Conservation (phyloP, 2,329 filamentous ascomycete species). For the Catunica adiposa region DNA sequence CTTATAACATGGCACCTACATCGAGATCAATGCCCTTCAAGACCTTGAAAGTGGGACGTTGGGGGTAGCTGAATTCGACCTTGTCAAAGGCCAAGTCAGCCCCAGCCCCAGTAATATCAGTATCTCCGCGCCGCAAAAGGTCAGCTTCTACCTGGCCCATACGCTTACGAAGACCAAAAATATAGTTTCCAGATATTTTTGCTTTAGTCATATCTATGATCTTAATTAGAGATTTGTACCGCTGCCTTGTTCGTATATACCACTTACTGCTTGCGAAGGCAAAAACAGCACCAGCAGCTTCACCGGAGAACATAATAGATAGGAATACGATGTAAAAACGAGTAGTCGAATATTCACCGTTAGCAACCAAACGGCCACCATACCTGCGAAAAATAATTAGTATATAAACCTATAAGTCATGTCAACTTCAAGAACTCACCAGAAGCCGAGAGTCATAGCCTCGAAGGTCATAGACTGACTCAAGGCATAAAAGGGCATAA, state of each 20-base stretch:
- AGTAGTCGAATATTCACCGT: slow-evolving; percentile 29
- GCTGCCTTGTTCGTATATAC: not conserved
- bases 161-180: slow-evolving; percentile 26
- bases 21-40: slow-evolving; percentile 25
- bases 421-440: slow-evolving; percentile 17
- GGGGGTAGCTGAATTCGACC: slow-evolving; percentile 42
- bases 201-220: slow-evolving; percentile 30
- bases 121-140: slow-evolving; percentile 13
- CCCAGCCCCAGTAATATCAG: slow-evolving; percentile 16
- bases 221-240: not conserved
- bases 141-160: slow-evolving; percentile 20
- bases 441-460: slow-evolving; percentile 25
- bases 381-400: slow-evolving; percentile 20
- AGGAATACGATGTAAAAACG: slow-evolving; percentile 37
- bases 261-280: slow-evolving; percentile 29
- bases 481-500: slow-evolving; percentile 27
- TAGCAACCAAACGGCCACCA: slow-evolving; percentile 25
- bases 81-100: slow-evolving; percentile 31
- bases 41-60: slow-evolving; percentile 22
- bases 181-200: slow-evolving; percentile 31
- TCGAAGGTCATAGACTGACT: slow-evolving; percentile 26
- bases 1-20: slow-evolving; percentile 11
- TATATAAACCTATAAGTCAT: not conserved
- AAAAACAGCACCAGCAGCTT: slow-evolving; percentile 27
- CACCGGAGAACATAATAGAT: slow-evolving; percentile 30